These are phyloP conservation scores for Epichloe amarillans DNA, from an alignment of 2,329 filamentous ascomycete genomes.

Conservation along the genomic window DNA sequence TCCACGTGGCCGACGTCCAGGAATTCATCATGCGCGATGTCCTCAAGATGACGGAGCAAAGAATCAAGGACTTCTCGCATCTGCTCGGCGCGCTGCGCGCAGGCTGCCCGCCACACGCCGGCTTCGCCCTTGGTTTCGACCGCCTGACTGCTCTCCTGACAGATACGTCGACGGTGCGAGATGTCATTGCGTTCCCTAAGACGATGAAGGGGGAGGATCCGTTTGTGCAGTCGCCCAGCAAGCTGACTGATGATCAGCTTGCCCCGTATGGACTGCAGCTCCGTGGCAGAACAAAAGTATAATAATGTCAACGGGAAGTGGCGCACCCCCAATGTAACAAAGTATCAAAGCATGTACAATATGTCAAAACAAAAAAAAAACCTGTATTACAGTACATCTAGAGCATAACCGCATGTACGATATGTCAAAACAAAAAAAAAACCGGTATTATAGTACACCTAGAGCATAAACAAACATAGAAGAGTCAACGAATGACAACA, in stretches of 20 bases:
- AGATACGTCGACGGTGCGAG: slow-evolving; percentile 62
- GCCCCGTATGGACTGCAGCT: slow-evolving; percentile 32
- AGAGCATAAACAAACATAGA: no score
- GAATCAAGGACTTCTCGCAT: slow-evolving; percentile 73
- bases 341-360: slow-evolving; percentile 32
- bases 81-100: slow-evolving; percentile 68
- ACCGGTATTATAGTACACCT: no score
- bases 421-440: slow-evolving; percentile 6
- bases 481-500: no score
- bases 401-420: slow-evolving; percentile 31
- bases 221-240: slow-evolving; percentile 65
- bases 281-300: neutral
- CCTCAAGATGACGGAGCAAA: slow-evolving; percentile 58
- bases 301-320: neutral
- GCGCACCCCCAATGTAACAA: neutral
- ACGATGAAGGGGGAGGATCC: slow-evolving; percentile 72
- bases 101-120: slow-evolving; percentile 89
- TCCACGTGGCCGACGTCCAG: slow-evolving; percentile 73
- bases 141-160: slow-evolving; percentile 69
- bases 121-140: slow-evolving; percentile 87
- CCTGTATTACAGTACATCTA: no score
- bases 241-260: slow-evolving; percentile 45
- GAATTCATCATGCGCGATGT: slow-evolving; percentile 75
- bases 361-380: neutral
- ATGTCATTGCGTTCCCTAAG: slow-evolving; percentile 97